A percentile compares a stretch with the other conserved stretches of the same genome.
phyloP scores from a whole-genome alignment of 345 rosid species.

The Psidium guajava region DNA sequence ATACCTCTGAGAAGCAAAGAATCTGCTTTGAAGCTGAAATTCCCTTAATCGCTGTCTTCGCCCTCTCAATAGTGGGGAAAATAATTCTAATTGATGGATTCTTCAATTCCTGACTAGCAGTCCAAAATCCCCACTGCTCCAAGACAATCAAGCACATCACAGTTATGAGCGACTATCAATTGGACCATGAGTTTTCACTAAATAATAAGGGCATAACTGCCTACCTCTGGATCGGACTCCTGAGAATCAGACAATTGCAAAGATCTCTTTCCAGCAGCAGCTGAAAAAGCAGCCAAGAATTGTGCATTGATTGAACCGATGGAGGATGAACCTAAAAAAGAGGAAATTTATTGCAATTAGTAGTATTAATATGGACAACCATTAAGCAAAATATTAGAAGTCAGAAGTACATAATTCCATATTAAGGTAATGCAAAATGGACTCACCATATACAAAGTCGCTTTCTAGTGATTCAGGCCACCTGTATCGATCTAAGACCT shows the following conservation, averaged over 20 bases:
- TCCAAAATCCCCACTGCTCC: slow-evolving; percentile 94
- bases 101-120: slow-evolving; percentile 63
- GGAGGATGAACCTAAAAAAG: slow-evolving; percentile 63
- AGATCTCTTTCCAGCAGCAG: slow-evolving; percentile 75
- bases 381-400: neutral
- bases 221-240: slow-evolving; percentile 97
- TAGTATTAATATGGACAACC: neutral
- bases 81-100: slow-evolving; percentile 62
- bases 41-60: slow-evolving; percentile 50
- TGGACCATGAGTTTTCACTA: neutral
- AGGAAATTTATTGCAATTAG: neutral
- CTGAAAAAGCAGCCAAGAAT: slow-evolving; percentile 72
- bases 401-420: neutral
- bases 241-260: slow-evolving; percentile 46
- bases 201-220: neutral
- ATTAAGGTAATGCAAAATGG: neutral
- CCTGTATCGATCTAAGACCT: slow-evolving; percentile 68
- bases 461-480: slow-evolving; percentile 82
- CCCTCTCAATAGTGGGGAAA: slow-evolving; percentile 82
- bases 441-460: slow-evolving; percentile 74
- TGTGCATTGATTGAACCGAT: slow-evolving; percentile 65
- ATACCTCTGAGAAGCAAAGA: slow-evolving; percentile 92
- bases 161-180: neutral
- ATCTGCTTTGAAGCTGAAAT: slow-evolving; percentile 54
- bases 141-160: slow-evolving; percentile 5